These are phyloP conservation scores for Komagataella phaffii DNA, from an alignment of 805 yeast genomes.

Conservation along the genomic window DNA sequence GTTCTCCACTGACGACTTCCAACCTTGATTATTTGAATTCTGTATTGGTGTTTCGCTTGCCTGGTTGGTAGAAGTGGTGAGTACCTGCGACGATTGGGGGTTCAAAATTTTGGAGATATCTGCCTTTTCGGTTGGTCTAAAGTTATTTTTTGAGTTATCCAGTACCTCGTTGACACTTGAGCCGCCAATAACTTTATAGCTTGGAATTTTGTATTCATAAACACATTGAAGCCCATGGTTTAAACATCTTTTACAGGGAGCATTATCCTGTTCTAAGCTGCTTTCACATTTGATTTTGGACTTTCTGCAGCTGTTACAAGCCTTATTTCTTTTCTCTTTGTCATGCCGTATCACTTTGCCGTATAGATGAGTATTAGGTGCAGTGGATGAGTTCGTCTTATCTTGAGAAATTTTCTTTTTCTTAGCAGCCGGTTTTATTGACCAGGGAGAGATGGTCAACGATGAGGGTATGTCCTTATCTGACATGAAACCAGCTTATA, in stretches of 20 bases:
- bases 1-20: conserved; percentile 24
- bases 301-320: conserved; percentile 50
- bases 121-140: neutral
- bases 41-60: neutral
- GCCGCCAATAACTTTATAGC: conserved; percentile 18
- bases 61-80: neutral
- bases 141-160: neutral
- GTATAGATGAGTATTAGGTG: neutral
- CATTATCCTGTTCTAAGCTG: conserved; percentile 15
- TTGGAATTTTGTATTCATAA: conserved; percentile 41
- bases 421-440: neutral
- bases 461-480: neutral
- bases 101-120: neutral
- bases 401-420: neutral
- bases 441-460: neutral
- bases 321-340: conserved; percentile 26
- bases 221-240: conserved; percentile 39
- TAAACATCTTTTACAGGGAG: conserved; percentile 48
- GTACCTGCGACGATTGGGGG: neutral
- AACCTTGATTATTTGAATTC: conserved; percentile 3
- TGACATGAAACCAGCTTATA: neutral
- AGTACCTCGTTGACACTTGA: neutral
- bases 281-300: conserved; percentile 53
- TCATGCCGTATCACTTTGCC: conserved; percentile 2
- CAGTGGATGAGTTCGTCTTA: neutral